Evolutionary conservation across 2,329 filamentous ascomycete species (phyloP).

Genomic region (Tolypocladium paradoxum): DNA sequence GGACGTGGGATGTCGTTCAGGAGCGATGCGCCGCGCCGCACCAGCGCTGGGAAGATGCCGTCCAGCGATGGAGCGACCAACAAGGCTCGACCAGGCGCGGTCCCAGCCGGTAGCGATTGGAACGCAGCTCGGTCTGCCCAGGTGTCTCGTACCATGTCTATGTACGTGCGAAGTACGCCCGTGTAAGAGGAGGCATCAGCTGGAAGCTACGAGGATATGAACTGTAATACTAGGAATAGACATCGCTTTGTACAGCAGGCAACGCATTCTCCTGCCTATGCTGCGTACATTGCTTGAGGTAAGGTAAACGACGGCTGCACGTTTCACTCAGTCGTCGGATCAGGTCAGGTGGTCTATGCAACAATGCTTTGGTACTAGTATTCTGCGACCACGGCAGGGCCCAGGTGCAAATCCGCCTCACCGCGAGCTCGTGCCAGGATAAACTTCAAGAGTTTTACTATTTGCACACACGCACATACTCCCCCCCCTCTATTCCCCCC

Average conservation of each 20-base stretch:
- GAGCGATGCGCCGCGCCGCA: slow-evolving; percentile 59
- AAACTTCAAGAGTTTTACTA: no score
- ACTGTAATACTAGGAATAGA: neutral
- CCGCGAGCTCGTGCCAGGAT: no score
- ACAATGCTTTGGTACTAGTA: no score
- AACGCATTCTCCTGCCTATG: neutral
- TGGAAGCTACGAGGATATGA: neutral
- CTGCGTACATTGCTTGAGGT: neutral
- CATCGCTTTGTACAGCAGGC: neutral
- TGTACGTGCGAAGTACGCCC: neutral
- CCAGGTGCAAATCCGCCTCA: no score
- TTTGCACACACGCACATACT: no score
- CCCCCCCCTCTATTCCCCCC: no score
- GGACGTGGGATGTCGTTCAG: slow-evolving; percentile 70
- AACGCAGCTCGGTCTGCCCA: no score
- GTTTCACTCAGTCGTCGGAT: no score
- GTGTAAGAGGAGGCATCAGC: neutral
- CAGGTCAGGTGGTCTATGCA: no score
- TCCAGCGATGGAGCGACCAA: slow-evolving; percentile 48
- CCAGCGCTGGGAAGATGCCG: slow-evolving; percentile 52
- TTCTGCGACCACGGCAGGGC: neutral
- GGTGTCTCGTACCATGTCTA: neutral
- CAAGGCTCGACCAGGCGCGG: slow-evolving; percentile 7
- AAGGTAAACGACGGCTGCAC: no score
- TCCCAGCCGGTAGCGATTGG: neutral